Evolutionary conservation across 495 filamentous ascomycete species (phyloP).

Genomic region (Friedmanniomyces endolithicus): DNA sequence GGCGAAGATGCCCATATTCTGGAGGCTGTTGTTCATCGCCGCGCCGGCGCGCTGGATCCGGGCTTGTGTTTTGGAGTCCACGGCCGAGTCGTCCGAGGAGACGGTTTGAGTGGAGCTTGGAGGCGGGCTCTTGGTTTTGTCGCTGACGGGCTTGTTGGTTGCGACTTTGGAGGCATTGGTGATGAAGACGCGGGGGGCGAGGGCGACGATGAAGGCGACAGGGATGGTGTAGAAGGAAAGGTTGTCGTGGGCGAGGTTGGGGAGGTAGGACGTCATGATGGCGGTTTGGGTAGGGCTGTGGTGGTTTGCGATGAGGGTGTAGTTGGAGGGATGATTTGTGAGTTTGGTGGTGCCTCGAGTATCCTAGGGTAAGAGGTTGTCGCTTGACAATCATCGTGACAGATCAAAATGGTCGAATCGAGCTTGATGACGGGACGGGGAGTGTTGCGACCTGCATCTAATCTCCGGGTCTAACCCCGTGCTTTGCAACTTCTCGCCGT

Average conservation of each 20-base stretch:
- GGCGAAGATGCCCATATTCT: conserved; percentile 39
- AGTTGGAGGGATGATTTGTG: not conserved
- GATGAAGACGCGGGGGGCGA: conserved; percentile 32
- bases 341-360: not conserved
- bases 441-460: not conserved
- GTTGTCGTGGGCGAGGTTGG: conserved; percentile 38
- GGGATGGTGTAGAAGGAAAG: conserved; percentile 38
- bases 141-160: conserved; percentile 30
- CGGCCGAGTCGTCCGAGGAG: conserved; percentile 30
- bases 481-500: too few species aligned
- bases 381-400: not conserved
- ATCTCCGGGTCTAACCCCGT: not conserved
- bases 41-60: conserved; percentile 38
- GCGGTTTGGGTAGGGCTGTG: not conserved
- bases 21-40: conserved; percentile 37
- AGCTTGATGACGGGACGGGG: too few species aligned
- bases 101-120: conserved; percentile 26
- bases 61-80: conserved; percentile 29
- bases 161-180: conserved; percentile 11
- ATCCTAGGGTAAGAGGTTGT: not conserved
- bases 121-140: conserved; percentile 29
- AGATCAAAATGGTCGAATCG: too few species aligned
- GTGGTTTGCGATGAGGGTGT: too few species aligned
- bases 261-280: conserved; percentile 33
- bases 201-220: conserved; percentile 29